Base-by-base conservation (phyloP, 2,329 filamentous ascomycete species). In the Aspergillus spinulosporus region DNA sequence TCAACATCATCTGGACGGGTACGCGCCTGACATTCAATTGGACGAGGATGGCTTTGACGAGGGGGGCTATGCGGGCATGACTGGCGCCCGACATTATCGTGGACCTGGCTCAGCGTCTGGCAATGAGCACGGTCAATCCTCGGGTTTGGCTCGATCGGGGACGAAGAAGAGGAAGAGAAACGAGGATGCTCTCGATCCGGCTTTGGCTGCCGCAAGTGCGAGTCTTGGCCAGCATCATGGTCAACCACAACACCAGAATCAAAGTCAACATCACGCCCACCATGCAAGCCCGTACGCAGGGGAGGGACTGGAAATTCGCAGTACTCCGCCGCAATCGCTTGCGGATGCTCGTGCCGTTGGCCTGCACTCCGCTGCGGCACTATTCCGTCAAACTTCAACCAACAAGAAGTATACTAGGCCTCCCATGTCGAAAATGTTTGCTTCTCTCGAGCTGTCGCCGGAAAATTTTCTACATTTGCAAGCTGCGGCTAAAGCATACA, bases 351-450 rank as follows among this genome's bases (percentile, higher is more conserved):
- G 78, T 32, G 74, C 79, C 21, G 76, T 76, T 37, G 81, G 79
- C 47, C 74, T 82, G 4, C 80, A 82, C 67, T 81, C 76, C n/a
- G 77, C 81, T 1, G 79, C 79, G 0, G 80, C 81, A 2, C 71
- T 83, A 7, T 84, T 83, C 60, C 75, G 81, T 9, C 75, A 77
- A 44, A 74, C 76, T 3, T 78, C 76, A 2, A 73, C 74, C 34
- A 76, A 78, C 49, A 82, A 82, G 66, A 84, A 84, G 62, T 79
- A 82, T 62, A 84, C 81, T 1, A 78, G 82, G 0, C 82, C 82
- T 15, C 80, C 82, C 3, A 83, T 84, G 74, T 82, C 80, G 40
- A 83, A 82, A 58, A 72, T 85, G 37, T 84, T 83, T 62, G 70
- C 79, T 29, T 83, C 81, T 1, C 74, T 85, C 12, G 79, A 82